phyloP scores from a whole-genome alignment of 1,284 basidiomycete genomes.

The Leccinum brunneo-olivaceum region DNA sequence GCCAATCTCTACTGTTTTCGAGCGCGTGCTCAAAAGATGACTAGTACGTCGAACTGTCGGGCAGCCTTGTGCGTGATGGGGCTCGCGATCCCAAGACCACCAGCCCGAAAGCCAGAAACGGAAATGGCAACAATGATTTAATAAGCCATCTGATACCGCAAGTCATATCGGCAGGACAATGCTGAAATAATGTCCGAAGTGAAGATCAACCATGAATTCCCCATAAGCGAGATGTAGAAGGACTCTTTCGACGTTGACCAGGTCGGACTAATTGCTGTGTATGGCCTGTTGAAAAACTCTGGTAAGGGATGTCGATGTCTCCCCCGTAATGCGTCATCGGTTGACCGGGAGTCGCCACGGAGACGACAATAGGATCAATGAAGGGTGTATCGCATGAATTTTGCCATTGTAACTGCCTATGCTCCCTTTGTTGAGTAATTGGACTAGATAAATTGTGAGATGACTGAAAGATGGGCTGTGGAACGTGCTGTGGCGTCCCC shows the following conservation, averaged over 20 bases:
- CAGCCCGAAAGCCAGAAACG: neutral
- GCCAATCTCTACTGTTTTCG: no score
- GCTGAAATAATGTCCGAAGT: neutral
- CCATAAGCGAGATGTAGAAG: constrained; percentile 21
- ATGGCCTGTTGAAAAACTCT: constrained; percentile 9
- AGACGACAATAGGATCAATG: constrained; percentile 22
- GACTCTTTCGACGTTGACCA: constrained; percentile 16
- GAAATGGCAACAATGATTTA: constrained; percentile 4
- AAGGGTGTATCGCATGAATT: constrained; percentile 10
- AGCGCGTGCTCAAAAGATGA: no score
- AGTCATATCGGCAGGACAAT: constrained; percentile 4
- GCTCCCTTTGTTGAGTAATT: constrained; percentile 12
- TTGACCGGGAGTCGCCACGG: constrained; percentile 3
- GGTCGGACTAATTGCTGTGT: constrained; percentile 15
- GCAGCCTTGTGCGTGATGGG: no score
- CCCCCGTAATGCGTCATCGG: constrained; percentile 5
- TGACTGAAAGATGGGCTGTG: constrained; percentile 11
- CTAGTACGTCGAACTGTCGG: no score
- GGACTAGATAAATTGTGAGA: constrained; percentile 9
- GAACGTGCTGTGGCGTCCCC: constrained; percentile 8
- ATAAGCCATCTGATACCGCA: constrained; percentile 10
- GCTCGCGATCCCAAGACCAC: no score
- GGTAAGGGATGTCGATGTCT: constrained; percentile 7
- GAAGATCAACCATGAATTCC: constrained; percentile 21
- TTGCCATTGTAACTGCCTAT: constrained; percentile 14